Percentiles rank a stretch among this genome's conserved stretches.
phyloP scores from a whole-genome alignment of 768 basidiomycete genomes.

The Kwoniella dendrophila region DNA sequence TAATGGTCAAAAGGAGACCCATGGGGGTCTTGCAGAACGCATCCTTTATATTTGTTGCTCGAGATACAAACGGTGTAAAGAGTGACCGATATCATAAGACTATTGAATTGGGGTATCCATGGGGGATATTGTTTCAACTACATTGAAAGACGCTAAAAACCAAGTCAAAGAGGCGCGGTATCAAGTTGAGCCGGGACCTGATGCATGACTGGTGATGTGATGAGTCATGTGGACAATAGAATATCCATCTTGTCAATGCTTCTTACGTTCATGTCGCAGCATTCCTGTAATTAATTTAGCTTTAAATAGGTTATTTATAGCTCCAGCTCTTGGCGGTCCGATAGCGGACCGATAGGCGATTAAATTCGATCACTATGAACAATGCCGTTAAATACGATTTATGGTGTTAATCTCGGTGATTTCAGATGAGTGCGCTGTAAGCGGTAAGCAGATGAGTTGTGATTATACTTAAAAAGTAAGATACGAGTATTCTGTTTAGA shows the following conservation, averaged over 20 bases:
- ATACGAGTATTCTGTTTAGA: too few relatives aligned
- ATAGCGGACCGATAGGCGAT: neutral
- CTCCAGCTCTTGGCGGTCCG: conserved; percentile 9
- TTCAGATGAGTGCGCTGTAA: neutral
- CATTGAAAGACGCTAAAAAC: neutral
- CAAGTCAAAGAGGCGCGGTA: neutral
- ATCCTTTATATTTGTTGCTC: neutral
- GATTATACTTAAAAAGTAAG: too few relatives aligned
- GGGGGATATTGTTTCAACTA: conserved; percentile 1
- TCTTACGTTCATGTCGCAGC: neutral
- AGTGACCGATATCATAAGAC: too few relatives aligned
- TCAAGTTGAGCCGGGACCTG: neutral
- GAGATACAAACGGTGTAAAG: neutral
- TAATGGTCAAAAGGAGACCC: conserved; percentile 1
- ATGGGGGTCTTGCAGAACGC: conserved; percentile 1
- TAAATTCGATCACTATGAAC: too few relatives aligned
- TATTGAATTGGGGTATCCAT: neutral
- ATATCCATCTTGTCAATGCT: neutral
- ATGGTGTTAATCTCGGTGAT: neutral
- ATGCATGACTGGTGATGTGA: neutral
- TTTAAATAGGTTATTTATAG: conserved; percentile 1
- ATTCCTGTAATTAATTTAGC: neutral
- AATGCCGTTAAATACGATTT: too few relatives aligned
- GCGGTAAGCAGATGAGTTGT: too few relatives aligned
- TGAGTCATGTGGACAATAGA: neutral